Evolutionary conservation across 2,329 filamentous ascomycete genomes (phyloP).

Genomic region (Lachnum nothofagi): DNA sequence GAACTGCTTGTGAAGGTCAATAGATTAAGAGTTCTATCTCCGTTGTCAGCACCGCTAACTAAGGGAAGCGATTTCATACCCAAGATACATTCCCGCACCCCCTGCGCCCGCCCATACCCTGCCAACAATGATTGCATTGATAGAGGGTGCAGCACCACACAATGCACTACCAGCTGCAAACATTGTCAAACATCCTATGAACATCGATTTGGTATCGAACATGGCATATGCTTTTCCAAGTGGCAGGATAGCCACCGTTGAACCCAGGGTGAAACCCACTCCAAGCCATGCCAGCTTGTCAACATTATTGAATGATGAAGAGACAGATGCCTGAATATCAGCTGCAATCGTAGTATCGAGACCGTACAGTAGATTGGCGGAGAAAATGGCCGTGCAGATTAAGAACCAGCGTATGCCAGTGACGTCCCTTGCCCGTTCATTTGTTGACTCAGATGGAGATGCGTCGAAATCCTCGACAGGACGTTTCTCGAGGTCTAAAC

Average conservation of each 20-base stretch:
- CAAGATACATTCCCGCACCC: slow-evolving; percentile 19
- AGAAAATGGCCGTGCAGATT: neutral
- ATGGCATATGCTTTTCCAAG: slow-evolving; percentile 21
- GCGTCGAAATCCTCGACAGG: no score
- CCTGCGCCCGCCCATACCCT: slow-evolving; percentile 39
- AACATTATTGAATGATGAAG: slow-evolving; percentile 34
- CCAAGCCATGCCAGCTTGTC: slow-evolving; percentile 40
- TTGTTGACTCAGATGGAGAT: no score
- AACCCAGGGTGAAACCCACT: slow-evolving; percentile 34
- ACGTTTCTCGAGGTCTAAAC: no score
- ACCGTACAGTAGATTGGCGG: neutral
- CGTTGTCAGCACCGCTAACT: slow-evolving; percentile 12
- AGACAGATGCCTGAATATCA: slow-evolving; percentile 38
- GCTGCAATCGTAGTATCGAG: slow-evolving; percentile 27
- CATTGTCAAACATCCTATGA: slow-evolving; percentile 15
- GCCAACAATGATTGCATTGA: slow-evolving; percentile 41
- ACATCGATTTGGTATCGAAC: slow-evolving; percentile 24
- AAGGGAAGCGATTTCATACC: neutral
- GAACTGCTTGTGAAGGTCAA: slow-evolving; percentile 29
- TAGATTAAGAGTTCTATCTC: slow-evolving; percentile 34
- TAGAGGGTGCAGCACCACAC: slow-evolving; percentile 28
- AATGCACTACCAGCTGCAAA: slow-evolving; percentile 26
- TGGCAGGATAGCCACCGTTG: slow-evolving; percentile 20
- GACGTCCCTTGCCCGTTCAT: no score
- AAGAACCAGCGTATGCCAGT: neutral